Evolutionary conservation across 169 alveolate species (phyloP).

Genomic region (Plasmodium ovale): DNA sequence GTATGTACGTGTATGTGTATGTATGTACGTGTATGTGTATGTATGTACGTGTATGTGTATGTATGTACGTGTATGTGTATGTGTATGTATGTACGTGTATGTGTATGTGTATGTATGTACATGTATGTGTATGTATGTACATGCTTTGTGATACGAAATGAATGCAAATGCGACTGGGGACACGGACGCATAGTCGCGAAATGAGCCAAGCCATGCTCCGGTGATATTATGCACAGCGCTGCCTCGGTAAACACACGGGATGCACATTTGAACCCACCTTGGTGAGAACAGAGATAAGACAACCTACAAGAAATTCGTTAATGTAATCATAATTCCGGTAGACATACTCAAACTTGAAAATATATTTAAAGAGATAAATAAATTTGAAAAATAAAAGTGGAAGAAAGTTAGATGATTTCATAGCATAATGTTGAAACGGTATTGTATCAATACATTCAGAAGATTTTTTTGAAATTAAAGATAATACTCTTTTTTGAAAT

Average conservation of each 20-base stretch:
- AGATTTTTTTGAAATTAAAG: not conserved
- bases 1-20: no score
- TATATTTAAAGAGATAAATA: slow-evolving; percentile 33
- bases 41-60: no score
- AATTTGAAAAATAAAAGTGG: slow-evolving; percentile 64
- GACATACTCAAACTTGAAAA: slow-evolving; percentile 49
- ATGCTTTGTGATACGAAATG: no score
- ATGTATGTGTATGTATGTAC: no score
- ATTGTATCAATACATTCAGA: not conserved
- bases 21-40: no score
- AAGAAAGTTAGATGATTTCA: slow-evolving; percentile 45
- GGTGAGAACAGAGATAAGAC: slow-evolving; percentile 8
- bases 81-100: no score
- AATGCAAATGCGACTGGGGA: no score
- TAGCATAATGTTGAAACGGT: slow-evolving; percentile 23
- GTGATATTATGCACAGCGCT: no score
- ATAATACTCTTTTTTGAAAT: slow-evolving; percentile 1
- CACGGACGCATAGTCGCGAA: not conserved
- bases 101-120: no score
- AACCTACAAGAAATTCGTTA: slow-evolving; percentile 44
- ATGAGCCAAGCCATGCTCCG: no score
- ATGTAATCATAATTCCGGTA: slow-evolving; percentile 43
- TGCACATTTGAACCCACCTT: slow-evolving; percentile 53
- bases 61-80: no score
- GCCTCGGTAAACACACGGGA: no score